A percentile compares a stretch with the other conserved stretches of the same genome.
phyloP scores from a whole-genome alignment of 768 basidiomycete genomes.

The Trametes meyenii region DNA sequence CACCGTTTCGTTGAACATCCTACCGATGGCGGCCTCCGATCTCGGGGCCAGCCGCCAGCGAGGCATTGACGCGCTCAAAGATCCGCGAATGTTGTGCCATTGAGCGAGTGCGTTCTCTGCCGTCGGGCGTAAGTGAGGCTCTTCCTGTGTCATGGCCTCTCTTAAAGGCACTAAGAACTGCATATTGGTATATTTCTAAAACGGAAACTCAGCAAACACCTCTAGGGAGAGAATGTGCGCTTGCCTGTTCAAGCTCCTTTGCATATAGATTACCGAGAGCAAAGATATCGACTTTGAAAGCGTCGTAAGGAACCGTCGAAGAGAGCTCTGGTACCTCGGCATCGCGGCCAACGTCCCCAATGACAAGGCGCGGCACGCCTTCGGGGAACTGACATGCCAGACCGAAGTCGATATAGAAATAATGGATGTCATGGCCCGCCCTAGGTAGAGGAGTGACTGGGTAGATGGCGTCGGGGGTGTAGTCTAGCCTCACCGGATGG shows the following conservation, averaged over 20 bases:
- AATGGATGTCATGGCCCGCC: slow-evolving; percentile 38
- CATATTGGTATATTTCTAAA: slow-evolving; percentile 17
- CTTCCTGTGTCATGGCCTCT: slow-evolving; percentile 12
- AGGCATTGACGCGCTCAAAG: not conserved
- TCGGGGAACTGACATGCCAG: slow-evolving; percentile 19
- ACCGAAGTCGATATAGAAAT: slow-evolving; percentile 30
- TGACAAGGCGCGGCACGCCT: slow-evolving; percentile 18
- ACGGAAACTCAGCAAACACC: not conserved
- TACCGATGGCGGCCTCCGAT: not conserved
- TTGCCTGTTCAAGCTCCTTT: slow-evolving; percentile 25
- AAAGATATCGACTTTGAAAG: slow-evolving; percentile 30
- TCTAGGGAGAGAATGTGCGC: not conserved
- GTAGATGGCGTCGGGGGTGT: slow-evolving; percentile 37
- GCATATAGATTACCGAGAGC: slow-evolving; percentile 25
- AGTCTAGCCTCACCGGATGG: slow-evolving; percentile 31
- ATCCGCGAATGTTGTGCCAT: slow-evolving; percentile 6
- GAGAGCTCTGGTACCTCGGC: slow-evolving; percentile 30
- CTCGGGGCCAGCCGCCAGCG: not conserved
- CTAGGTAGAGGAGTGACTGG: slow-evolving; percentile 34
- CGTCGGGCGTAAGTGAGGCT: slow-evolving; percentile 16
- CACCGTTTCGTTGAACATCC: slow-evolving; percentile 1
- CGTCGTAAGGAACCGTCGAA: slow-evolving; percentile 22
- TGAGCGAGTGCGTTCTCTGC: slow-evolving; percentile 9
- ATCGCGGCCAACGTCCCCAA: slow-evolving; percentile 25
- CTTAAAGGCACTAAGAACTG: slow-evolving; percentile 19